These are phyloP conservation scores for Hura crepitans DNA, from an alignment of 441 rosid species.

Conservation along the genomic window DNA sequence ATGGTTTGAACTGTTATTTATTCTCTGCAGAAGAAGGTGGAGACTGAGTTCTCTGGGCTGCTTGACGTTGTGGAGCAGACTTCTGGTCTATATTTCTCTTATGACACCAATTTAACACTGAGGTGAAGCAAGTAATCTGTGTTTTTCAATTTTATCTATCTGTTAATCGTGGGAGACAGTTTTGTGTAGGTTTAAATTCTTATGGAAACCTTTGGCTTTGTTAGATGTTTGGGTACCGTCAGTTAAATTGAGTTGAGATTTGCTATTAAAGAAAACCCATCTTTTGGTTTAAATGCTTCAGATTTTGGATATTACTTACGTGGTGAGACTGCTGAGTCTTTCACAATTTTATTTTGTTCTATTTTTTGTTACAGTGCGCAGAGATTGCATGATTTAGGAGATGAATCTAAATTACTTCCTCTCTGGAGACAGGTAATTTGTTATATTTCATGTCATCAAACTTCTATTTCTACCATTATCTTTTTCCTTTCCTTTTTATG, in stretches of 20 bases:
- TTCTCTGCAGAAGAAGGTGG: slow-evolving; percentile 51
- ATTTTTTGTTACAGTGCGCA: slow-evolving; percentile 60
- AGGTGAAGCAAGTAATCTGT: slow-evolving; percentile 43
- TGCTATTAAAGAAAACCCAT: too few species aligned
- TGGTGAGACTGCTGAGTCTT: not conserved
- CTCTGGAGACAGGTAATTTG: slow-evolving; percentile 94
- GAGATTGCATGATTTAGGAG: slow-evolving; percentile 80
- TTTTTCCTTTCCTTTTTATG: not conserved
- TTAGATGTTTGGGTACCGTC: not conserved
- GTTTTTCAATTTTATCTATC: not conserved
- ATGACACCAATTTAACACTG: slow-evolving; percentile 79
- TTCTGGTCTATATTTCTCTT: slow-evolving; percentile 84
- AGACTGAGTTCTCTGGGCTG: slow-evolving; percentile 52
- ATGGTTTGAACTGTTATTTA: slow-evolving; percentile 12
- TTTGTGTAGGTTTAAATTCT: not conserved
- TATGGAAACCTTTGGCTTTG: slow-evolving; percentile 1
- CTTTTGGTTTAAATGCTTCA: slow-evolving; percentile 9
- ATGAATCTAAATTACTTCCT: slow-evolving; percentile 90
- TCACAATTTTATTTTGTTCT: not conserved
- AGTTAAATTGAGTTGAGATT: not conserved
- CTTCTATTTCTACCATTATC: not conserved
- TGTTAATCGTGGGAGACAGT: not conserved
- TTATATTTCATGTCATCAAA: slow-evolving; percentile 4
- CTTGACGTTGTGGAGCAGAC: slow-evolving; percentile 59
- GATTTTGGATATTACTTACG: not conserved